phyloP scores from a whole-genome alignment of 176 grass and related monocot species.

The Dendrocalamus sinicus region DNA sequence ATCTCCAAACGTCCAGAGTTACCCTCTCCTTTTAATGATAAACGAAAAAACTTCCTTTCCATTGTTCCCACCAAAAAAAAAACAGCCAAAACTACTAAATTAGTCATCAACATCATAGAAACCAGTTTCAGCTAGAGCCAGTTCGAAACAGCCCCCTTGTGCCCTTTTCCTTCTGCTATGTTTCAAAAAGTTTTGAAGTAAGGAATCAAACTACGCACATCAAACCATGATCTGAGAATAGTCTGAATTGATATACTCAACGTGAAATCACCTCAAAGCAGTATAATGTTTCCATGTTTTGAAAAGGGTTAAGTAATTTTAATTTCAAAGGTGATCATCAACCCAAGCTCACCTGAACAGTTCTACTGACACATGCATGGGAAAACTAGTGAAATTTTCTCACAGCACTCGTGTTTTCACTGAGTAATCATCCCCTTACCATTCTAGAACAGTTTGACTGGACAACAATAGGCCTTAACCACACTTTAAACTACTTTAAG shows the following conservation, averaged over 20 bases:
- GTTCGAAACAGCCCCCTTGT: background rate
- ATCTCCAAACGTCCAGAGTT: conserved; percentile 13
- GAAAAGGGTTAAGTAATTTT: background rate
- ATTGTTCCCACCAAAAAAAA: background rate
- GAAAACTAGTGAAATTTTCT: background rate
- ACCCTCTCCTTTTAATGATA: background rate
- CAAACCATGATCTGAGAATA: background rate
- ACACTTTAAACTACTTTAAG: background rate
- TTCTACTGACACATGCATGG: background rate
- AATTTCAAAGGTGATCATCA: background rate
- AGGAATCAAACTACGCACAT: background rate
- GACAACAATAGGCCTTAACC: background rate
- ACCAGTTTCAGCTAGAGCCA: conserved; percentile 6
- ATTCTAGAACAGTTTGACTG: conserved; percentile 1
- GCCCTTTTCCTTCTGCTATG: background rate
- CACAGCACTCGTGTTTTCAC: background rate
- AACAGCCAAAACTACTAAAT: background rate
- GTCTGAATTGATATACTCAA: background rate
- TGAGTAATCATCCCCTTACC: conserved; percentile 5
- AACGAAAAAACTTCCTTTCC: background rate
- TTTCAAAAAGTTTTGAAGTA: background rate
- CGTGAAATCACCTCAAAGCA: background rate
- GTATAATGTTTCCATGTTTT: background rate
- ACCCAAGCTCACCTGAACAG: background rate
- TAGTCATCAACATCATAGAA: background rate